phyloP scores from a whole-genome alignment of 225 moss, liverwort and hornwort species.

The Ulota crispa region DNA sequence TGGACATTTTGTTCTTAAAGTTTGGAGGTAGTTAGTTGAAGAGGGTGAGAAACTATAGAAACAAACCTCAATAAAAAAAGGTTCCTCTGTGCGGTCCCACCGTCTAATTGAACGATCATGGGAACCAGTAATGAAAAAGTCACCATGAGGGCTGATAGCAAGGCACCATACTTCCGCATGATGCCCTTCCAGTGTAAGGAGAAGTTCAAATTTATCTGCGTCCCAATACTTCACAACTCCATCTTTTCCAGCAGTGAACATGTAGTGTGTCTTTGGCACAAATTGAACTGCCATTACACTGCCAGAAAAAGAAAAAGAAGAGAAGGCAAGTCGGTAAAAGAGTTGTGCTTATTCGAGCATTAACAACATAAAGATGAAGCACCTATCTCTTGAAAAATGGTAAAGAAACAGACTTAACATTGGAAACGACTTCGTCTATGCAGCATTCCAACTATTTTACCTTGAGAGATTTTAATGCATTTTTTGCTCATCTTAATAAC shows the following conservation, averaged over 20 bases:
- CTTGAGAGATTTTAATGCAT: not conserved
- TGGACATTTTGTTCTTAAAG: not conserved
- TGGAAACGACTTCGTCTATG: not conserved
- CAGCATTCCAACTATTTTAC: not conserved
- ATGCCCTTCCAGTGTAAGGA: slow-evolving; percentile 89
- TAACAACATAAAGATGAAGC: not conserved
- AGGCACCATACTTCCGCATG: slow-evolving; percentile 99
- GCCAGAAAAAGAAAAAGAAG: slow-evolving; percentile 2
- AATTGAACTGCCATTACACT: slow-evolving; percentile 98
- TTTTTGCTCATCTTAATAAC: not conserved
- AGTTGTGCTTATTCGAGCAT: not conserved
- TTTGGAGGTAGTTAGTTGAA: not conserved
- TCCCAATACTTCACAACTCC: slow-evolving; percentile 95
- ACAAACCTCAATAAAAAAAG: slow-evolving; percentile 92
- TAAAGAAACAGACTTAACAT: not conserved
- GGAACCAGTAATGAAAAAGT: slow-evolving; percentile 91
- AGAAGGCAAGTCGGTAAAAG: not conserved
- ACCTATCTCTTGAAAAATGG: not conserved
- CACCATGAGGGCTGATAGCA: slow-evolving; percentile 82
- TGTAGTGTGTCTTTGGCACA: slow-evolving; percentile 95
- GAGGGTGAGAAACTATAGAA: not conserved
- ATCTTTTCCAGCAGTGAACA: slow-evolving; percentile 93
- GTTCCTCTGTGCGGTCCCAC: slow-evolving; percentile 99
- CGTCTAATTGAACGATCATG: slow-evolving; percentile 97
- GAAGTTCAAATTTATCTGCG: slow-evolving; percentile 91